Evolutionary conservation across 768 basidiomycete genomes (phyloP).

Genomic region (Fistulinella prunicolor): DNA sequence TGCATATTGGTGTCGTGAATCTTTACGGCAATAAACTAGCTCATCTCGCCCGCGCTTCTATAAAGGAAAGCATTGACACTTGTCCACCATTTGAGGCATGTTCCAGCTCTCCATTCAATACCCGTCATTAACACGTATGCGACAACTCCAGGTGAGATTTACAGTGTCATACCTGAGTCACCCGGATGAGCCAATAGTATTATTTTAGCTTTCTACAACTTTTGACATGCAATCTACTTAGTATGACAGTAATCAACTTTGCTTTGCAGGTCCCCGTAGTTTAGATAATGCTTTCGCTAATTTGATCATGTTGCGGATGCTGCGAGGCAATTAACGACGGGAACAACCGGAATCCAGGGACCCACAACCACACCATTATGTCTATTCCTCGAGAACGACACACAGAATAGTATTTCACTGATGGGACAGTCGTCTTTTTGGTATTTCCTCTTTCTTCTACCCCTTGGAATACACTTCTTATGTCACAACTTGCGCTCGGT

Average conservation of each 20-base stretch:
- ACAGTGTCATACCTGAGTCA: constrained; percentile 96
- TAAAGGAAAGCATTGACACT: constrained; percentile 99
- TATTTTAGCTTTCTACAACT: too few species aligned
- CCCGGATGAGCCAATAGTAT: too few species aligned
- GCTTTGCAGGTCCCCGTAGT: too few species aligned
- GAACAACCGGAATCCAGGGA: too few species aligned
- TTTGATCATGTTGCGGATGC: too few species aligned
- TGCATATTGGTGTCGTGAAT: constrained; percentile 88
- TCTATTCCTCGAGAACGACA: background rate
- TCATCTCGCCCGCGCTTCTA: constrained; percentile 92
- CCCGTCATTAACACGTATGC: background rate
- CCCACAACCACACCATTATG: too few species aligned
- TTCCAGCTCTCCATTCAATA: background rate
- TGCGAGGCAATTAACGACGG: too few species aligned
- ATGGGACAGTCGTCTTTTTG: constrained; percentile 2
- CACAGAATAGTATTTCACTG: constrained; percentile 3
- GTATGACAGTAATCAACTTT: too few species aligned
- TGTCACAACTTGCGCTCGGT: background rate
- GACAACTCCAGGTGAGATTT: constrained; percentile 89
- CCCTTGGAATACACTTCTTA: background rate
- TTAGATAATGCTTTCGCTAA: too few species aligned
- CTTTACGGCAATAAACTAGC: constrained; percentile 98
- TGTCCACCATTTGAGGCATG: constrained; percentile 96
- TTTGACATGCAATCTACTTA: too few species aligned
- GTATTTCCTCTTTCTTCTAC: background rate